These are phyloP conservation scores for Lavandula angustifolia DNA, from an alignment of 257 asterid genomes.

Conservation along the genomic window DNA sequence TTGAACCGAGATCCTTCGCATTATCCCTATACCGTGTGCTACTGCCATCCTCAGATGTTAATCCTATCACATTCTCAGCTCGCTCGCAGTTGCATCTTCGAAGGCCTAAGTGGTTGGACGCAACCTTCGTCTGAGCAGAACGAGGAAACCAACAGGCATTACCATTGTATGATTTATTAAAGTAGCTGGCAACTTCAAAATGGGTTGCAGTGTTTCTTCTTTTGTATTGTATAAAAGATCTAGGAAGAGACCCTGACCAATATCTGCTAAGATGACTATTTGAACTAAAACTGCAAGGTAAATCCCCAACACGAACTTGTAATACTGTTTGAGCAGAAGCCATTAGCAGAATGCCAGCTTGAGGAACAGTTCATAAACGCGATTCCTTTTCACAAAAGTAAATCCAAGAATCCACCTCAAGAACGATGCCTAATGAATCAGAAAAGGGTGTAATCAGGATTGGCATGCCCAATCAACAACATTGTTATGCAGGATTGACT, in stretches of 20 bases:
- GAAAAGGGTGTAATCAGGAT: slow-evolving; percentile 8
- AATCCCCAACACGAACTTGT: slow-evolving; percentile 37
- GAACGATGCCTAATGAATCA: slow-evolving; percentile 29
- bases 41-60: slow-evolving; percentile 45
- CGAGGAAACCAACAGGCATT: slow-evolving; percentile 24
- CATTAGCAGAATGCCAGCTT: slow-evolving; percentile 36
- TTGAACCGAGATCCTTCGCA: slow-evolving; percentile 36
- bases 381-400: background rate
- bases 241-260: slow-evolving; percentile 28
- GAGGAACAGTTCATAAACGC: slow-evolving; percentile 29
- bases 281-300: slow-evolving; percentile 36
- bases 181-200: slow-evolving; percentile 12
- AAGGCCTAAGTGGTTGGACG: slow-evolving; percentile 26
- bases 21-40: slow-evolving; percentile 39
- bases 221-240: slow-evolving; percentile 35
- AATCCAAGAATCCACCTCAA: slow-evolving; percentile 24
- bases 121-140: slow-evolving; percentile 21
- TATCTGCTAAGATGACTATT: slow-evolving; percentile 34
- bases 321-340: slow-evolving; percentile 47
- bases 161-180: slow-evolving; percentile 1
- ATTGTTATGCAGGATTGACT: background rate
- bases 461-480: background rate
- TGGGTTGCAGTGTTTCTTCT: slow-evolving; percentile 34
- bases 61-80: slow-evolving; percentile 49
- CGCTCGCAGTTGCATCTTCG: slow-evolving; percentile 51